These are phyloP conservation scores for Plasmodium blacklocki DNA, from an alignment of 169 alveolate genomes.

Conservation along the genomic window DNA sequence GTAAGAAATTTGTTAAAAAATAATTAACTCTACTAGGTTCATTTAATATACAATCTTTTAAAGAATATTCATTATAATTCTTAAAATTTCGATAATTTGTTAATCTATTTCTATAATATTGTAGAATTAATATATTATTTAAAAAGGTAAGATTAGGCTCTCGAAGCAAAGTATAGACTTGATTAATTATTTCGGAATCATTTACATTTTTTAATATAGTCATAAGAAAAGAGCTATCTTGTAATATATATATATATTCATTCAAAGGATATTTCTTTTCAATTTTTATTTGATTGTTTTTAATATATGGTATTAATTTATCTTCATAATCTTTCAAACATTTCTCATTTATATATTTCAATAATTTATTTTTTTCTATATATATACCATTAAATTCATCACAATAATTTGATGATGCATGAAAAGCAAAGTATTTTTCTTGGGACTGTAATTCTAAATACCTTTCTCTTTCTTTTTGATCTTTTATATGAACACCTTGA, in stretches of 20 bases:
- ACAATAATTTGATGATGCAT: slow-evolving; percentile 35
- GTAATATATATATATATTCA: slow-evolving; percentile 42
- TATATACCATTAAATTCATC: slow-evolving; percentile 47
- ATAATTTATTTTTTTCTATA: slow-evolving; percentile 46
- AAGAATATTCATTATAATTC: slow-evolving; percentile 51
- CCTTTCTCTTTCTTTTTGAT: slow-evolving; percentile 28
- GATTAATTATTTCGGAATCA: slow-evolving; percentile 16
- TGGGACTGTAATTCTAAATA: slow-evolving; percentile 75
- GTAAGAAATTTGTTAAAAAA: slow-evolving; percentile 38
- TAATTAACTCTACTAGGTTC: slow-evolving; percentile 53
- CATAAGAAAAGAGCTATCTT: slow-evolving; percentile 44
- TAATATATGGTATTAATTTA: slow-evolving; percentile 49
- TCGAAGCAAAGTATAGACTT: slow-evolving; percentile 12
- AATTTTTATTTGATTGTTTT: slow-evolving; percentile 22
- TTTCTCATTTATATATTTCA: slow-evolving; percentile 55
- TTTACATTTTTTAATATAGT: slow-evolving; percentile 65
- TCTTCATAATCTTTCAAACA: slow-evolving; percentile 42
- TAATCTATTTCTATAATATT: slow-evolving; percentile 72
- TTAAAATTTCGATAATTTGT: slow-evolving; percentile 39
- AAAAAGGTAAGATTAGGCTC: slow-evolving; percentile 40
- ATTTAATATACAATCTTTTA: slow-evolving; percentile 68
- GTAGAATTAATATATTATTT: slow-evolving; percentile 56
- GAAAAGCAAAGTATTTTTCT: slow-evolving; percentile 38
- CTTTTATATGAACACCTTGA: slow-evolving; percentile 84
- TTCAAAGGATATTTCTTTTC: neutral